Conservation (phyloP, 1,284 basidiomycete species). For the Cutaneotrichosporon sp. region DNA sequence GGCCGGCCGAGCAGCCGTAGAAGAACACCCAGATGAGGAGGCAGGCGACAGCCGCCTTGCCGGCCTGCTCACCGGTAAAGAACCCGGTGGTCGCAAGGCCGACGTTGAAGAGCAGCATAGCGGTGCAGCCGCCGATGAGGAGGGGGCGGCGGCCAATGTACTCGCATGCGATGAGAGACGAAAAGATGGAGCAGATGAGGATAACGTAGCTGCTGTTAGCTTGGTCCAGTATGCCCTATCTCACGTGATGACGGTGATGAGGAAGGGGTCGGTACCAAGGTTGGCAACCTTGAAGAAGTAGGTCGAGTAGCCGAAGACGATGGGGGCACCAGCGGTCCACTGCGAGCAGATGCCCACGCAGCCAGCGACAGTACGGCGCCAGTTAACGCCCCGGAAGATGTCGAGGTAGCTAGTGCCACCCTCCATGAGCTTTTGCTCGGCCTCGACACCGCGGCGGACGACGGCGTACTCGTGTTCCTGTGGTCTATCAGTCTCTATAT, state of each 20-base stretch:
- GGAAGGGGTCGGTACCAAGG: constrained; percentile 36
- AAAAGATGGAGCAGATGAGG: constrained; percentile 8
- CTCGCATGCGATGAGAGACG: constrained; percentile 8
- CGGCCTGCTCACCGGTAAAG: neutral
- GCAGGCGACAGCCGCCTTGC: constrained; percentile 24
- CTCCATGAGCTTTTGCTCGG: constrained; percentile 13
- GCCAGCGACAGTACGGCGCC: constrained; percentile 31
- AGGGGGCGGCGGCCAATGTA: constrained; percentile 29
- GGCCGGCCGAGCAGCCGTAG: constrained; percentile 25
- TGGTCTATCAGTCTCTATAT: neutral
- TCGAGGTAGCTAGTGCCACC: constrained; percentile 18
- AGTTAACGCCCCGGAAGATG: constrained; percentile 33
- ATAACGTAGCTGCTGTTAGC: neutral
- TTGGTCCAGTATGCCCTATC: constrained; percentile 53
- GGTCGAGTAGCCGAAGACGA: constrained; percentile 29
- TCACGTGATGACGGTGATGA: constrained; percentile 30
- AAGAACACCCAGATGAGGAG: constrained; percentile 29
- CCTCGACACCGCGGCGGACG: constrained; percentile 24
- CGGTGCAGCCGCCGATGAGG: constrained; percentile 28
- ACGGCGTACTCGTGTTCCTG: constrained; percentile 34
- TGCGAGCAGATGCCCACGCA: constrained; percentile 29
- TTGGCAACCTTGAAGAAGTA: constrained; percentile 54
- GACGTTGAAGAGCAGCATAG: constrained; percentile 32
- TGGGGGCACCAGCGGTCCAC: constrained; percentile 26
- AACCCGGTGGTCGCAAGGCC: constrained; percentile 27